Conservation (phyloP, 768 basidiomycete species). For the Mycena vulgaris region DNA sequence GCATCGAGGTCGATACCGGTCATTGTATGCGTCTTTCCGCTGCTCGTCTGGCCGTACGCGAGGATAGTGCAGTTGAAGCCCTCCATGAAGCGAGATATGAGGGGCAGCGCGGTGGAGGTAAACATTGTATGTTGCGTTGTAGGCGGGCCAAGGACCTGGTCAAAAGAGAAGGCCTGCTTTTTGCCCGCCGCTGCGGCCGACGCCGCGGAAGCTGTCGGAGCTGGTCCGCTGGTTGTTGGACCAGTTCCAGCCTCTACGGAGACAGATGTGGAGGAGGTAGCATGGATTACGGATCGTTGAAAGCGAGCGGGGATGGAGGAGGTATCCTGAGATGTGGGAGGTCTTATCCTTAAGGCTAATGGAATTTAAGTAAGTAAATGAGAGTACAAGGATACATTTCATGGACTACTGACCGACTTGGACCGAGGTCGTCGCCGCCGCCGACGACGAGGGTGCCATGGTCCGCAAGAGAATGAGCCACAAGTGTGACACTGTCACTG, state of each 20-base stretch:
- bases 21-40: constrained; percentile 99
- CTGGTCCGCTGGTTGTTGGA: constrained; percentile 64
- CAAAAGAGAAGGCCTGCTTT: constrained; percentile 92
- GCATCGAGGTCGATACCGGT: constrained; percentile 93
- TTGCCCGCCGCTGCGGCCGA: constrained; percentile 67
- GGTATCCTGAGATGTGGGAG: constrained; percentile 87
- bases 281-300: constrained; percentile 90
- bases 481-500: background rate
- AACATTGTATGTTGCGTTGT: constrained; percentile 91
- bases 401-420: constrained; percentile 85
- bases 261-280: constrained; percentile 81
- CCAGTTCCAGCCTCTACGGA: constrained; percentile 80
- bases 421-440: constrained; percentile 84
- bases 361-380: constrained; percentile 18
- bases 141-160: constrained; percentile 92
- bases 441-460: constrained; percentile 85
- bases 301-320: constrained; percentile 93
- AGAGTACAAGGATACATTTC: background rate
- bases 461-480: constrained; percentile 44
- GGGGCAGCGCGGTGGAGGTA: constrained; percentile 86
- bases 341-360: constrained; percentile 90
- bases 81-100: constrained; percentile 89
- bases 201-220: constrained; percentile 61
- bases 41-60: constrained; percentile 97
- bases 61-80: constrained; percentile 99